A percentile compares a stretch with the other conserved stretches of the same genome.
Conservation (phyloP, 2,329 filamentous ascomycete genomes). For the Thielaviopsis populi region DNA sequence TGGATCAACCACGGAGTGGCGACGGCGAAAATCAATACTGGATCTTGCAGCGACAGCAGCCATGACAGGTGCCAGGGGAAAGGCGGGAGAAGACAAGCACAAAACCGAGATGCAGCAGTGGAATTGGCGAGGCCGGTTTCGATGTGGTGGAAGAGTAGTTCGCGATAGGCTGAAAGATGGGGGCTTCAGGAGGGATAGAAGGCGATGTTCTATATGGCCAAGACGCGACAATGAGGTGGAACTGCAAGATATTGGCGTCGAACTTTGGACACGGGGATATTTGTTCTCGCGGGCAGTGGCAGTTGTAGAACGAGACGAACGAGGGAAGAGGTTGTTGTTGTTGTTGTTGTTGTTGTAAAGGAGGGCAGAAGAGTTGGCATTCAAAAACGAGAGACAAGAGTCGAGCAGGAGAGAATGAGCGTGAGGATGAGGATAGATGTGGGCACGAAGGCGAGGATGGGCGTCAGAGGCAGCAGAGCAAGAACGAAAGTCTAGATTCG, state of each 20-base stretch:
- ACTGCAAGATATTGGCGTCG: neutral
- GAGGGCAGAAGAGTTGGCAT: slow-evolving; percentile 7
- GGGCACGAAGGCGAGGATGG: neutral
- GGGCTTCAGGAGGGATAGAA: neutral
- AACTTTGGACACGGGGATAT: neutral
- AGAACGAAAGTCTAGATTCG: neutral
- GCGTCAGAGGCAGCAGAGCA: neutral
- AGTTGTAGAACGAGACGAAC: slow-evolving; percentile 11
- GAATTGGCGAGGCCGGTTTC: neutral
- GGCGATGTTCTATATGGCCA: neutral
- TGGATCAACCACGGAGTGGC: slow-evolving; percentile 14
- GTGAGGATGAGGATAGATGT: slow-evolving; percentile 2
- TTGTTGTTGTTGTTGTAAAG: neutral
- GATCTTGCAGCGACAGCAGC: slow-evolving; percentile 11
- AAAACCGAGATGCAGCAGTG: neutral
- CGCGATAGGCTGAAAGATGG: neutral
- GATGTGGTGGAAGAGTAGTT: neutral
- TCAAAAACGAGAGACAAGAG: slow-evolving; percentile 10
- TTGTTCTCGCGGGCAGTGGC: neutral
- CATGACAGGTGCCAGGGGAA: slow-evolving; percentile 13
- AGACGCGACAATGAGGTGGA: neutral
- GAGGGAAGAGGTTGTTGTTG: neutral
- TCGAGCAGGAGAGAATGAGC: neutral
- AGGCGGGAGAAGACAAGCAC: neutral
- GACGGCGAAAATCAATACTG: slow-evolving; percentile 11